Percentiles rank a stretch among this genome's conserved stretches.
Conservation (phyloP, 176 grass and related monocot genomes). For the Eremochloa ophiuroides region DNA sequence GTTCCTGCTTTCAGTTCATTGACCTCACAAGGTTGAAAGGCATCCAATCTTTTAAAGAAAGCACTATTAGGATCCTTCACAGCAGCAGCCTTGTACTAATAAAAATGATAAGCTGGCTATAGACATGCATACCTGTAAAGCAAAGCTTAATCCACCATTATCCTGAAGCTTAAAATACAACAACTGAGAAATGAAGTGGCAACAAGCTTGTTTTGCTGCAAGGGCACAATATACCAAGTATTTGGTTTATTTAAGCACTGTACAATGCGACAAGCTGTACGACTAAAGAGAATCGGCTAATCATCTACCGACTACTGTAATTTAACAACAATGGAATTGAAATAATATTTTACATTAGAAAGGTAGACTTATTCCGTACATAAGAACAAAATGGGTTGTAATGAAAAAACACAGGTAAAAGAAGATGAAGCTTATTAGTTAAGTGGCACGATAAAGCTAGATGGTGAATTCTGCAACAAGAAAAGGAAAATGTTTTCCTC, state of each 20-base stretch:
- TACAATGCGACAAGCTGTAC: not conserved
- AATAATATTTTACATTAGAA: not conserved
- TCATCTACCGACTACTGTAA: not conserved
- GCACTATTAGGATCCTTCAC: conserved; percentile 74
- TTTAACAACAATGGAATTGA: not conserved
- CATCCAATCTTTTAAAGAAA: conserved; percentile 98
- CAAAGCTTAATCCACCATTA: no score
- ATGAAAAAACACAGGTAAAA: not conserved
- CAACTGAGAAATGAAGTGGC: conserved; percentile 43
- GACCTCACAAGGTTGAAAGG: conserved; percentile 93
- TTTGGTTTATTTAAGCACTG: not conserved
- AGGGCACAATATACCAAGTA: no score
- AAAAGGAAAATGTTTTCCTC: no score
- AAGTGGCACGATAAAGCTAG: not conserved
- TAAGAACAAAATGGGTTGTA: not conserved
- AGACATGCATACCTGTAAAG: conserved; percentile 67
- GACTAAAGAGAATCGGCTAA: not conserved
- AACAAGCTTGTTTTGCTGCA: not conserved
- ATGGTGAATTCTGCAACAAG: not conserved
- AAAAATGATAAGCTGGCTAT: conserved; percentile 7
- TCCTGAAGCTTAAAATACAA: conserved; percentile 94
- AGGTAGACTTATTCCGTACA: not conserved
- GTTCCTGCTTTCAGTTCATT: conserved; percentile 91
- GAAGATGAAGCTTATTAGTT: not conserved
- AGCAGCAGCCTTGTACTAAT: conserved; percentile 34